Evolutionary conservation across 2,329 filamentous ascomycete species (phyloP), one percentile per base, ranked within the genome.

Genomic region (Talaromyces funiculosus): DNA sequence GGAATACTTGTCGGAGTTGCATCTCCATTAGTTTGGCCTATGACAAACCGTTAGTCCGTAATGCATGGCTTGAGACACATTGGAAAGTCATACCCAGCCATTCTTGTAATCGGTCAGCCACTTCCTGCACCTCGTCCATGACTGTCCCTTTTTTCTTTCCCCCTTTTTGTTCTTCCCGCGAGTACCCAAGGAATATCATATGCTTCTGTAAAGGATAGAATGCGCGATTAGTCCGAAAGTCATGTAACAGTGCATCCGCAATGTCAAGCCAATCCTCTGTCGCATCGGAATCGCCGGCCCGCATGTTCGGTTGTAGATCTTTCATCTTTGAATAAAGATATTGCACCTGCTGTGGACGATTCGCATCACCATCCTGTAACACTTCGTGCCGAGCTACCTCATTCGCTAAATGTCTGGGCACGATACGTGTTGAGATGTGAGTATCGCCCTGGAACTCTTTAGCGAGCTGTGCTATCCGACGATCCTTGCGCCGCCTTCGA

Each of bases 181-280:
- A 75, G 67, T 79, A 81, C 3, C 80, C 81, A 43, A 78, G 75
- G 59, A 84, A 82, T 38, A 75, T 78, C 72, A 78, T 73, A 67
- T 79, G 72, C 66, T 80, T 77, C 64, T 82, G 76, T 67, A 80
- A 64, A 0, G 83, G 82, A 68, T 84, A 88, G 70, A 88, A 86
- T 3, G 81, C 75, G 54, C 82, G 80, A 63, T 85, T 85, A 9
- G 80, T 80, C 7, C 81, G 78, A 66, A 87, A 88, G 61, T 86
- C 84, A 57, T 83, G 80, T 43, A 86, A 75, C 61, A 88, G 75
- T 61, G 80, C 79, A 62, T 81, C 78, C 0, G 84, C 84, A 62
- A 83, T 82, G 53, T 85, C 81, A 14, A 87, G 75, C 78, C 84
- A 87, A 54, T 84, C 80, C 40, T 81, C 77, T 6, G 78, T 77